A percentile compares a stretch with the other conserved stretches of the same genome.
These are phyloP conservation scores for Coprinopsis sp. DNA, from an alignment of 768 basidiomycete genomes.

Conservation along the genomic window DNA sequence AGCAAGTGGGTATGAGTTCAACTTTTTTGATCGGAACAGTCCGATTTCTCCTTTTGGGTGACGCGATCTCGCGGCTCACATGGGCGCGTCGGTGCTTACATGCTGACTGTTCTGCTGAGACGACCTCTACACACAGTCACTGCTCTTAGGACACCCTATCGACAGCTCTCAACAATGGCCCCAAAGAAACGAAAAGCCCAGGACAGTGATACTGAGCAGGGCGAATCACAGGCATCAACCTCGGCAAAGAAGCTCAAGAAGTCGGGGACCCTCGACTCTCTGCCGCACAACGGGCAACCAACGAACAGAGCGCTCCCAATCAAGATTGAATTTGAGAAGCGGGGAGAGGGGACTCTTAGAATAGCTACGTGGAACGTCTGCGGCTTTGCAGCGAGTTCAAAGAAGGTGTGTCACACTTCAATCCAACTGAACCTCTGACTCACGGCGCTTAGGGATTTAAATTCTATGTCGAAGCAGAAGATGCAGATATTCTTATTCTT, in stretches of 20 bases:
- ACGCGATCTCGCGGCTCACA: neutral
- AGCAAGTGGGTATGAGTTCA: slow-evolving; percentile 4
- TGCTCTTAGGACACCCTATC: neutral
- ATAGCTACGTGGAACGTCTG: slow-evolving; percentile 80
- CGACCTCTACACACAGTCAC: too few relatives aligned
- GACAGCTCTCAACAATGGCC: neutral
- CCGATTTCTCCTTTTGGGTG: neutral
- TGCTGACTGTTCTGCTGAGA: too few relatives aligned
- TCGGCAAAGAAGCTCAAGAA: slow-evolving; percentile 4
- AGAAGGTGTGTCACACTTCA: slow-evolving; percentile 56
- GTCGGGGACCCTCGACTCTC: neutral
- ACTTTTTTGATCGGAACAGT: slow-evolving; percentile 7
- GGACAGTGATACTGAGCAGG: slow-evolving; percentile 14
- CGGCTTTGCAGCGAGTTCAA: slow-evolving; percentile 67
- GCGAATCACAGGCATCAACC: slow-evolving; percentile 21
- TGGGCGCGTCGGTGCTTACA: neutral
- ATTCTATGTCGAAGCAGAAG: slow-evolving; percentile 77
- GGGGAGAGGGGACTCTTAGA: slow-evolving; percentile 41
- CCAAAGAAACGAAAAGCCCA: slow-evolving; percentile 7
- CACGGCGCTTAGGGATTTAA: slow-evolving; percentile 62
- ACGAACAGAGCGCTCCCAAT: slow-evolving; percentile 72
- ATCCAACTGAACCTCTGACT: too few relatives aligned
- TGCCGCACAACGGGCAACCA: slow-evolving; percentile 49
- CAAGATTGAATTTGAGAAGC: slow-evolving; percentile 52
- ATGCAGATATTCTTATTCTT: slow-evolving; percentile 78